Percentiles rank a stretch among this genome's conserved stretches.
Evolutionary conservation across 331 rosid genomes (phyloP).

Genomic region (Cydonia oblonga): DNA sequence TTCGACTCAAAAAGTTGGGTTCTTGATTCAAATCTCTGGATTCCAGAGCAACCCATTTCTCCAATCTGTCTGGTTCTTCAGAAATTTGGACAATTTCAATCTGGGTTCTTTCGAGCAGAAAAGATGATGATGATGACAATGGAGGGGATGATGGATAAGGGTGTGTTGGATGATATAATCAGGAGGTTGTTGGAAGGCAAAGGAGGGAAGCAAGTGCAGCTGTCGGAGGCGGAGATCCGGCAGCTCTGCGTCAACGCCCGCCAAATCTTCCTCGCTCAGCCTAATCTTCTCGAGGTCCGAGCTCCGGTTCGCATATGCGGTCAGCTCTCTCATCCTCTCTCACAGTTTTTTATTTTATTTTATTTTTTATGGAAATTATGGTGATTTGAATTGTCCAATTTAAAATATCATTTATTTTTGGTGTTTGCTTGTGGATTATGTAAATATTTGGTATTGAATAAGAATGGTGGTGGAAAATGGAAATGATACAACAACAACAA

Average conservation of each 20-base stretch:
- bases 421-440: background rate
- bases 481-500: too few relatives aligned
- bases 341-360: too few relatives aligned
- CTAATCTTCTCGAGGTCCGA: constrained; percentile 56
- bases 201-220: constrained; percentile 89
- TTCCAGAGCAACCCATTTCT: background rate
- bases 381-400: background rate
- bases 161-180: constrained; percentile 63
- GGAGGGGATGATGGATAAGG: constrained; percentile 78
- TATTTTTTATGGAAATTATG: background rate
- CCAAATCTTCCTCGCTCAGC: constrained; percentile 84
- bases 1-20: background rate
- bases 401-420: background rate
- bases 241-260: constrained; percentile 92
- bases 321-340: constrained; percentile 17
- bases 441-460: background rate
- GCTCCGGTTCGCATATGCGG: constrained; percentile 85
- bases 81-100: background rate
- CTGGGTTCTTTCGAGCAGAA: background rate
- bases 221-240: constrained; percentile 93
- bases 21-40: background rate
- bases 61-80: background rate
- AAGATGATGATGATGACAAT: constrained; percentile 58
- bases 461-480: background rate
- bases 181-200: constrained; percentile 75